Evolutionary conservation across 1,284 basidiomycete species (phyloP).

Genomic region (Trichosporon faecale): DNA sequence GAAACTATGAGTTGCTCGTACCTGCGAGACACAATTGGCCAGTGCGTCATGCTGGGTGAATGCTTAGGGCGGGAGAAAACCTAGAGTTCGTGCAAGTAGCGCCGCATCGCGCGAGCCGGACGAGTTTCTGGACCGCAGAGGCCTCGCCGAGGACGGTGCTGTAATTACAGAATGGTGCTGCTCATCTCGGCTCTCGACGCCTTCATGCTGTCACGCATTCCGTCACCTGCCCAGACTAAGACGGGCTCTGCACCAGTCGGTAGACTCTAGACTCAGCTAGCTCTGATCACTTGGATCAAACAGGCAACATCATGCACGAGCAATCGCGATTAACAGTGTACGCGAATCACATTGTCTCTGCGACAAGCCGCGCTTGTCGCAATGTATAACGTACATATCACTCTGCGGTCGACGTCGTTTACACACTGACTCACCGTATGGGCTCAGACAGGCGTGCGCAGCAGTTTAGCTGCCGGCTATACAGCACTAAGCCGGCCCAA

Average conservation of each 20-base stretch:
- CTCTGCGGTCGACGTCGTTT: background rate
- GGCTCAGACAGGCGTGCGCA: background rate
- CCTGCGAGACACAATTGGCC: background rate
- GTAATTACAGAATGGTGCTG: background rate
- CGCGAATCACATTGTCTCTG: too few relatives aligned
- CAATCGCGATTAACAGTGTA: background rate
- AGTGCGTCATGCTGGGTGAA: background rate
- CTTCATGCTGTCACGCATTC: background rate
- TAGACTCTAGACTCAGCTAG: background rate
- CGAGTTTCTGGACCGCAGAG: background rate
- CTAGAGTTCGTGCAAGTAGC: background rate
- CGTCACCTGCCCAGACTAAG: background rate
- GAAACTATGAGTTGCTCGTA: background rate
- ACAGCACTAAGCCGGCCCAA: background rate
- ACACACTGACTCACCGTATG: background rate
- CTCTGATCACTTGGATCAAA: background rate
- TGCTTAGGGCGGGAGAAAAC: background rate
- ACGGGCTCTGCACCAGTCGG: background rate
- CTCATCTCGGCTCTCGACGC: background rate
- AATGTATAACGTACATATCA: constrained; percentile 1
- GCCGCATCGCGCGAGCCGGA: background rate
- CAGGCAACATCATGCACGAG: background rate
- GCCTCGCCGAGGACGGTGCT: background rate
- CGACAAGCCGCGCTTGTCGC: background rate
- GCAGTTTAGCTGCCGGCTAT: too few relatives aligned